These are phyloP conservation scores for Chamaenerion angustifolium DNA, from an alignment of 345 rosid species.

Conservation along the genomic window DNA sequence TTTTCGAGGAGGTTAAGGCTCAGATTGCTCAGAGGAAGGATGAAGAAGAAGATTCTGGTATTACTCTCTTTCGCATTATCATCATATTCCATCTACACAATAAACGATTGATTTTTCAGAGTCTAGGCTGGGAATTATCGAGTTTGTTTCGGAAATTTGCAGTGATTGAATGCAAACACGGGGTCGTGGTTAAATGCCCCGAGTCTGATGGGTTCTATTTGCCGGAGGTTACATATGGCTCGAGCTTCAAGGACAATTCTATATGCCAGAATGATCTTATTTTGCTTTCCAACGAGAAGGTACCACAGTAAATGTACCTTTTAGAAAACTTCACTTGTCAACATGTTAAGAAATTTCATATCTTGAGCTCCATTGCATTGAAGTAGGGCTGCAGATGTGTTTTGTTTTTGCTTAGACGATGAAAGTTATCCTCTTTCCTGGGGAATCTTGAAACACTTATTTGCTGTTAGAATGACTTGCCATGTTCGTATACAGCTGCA, in stretches of 20 bases:
- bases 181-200: slow-evolving; percentile 57
- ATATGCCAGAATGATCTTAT: slow-evolving; percentile 71
- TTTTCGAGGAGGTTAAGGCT: slow-evolving; percentile 90
- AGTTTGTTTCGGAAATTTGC: slow-evolving; percentile 9
- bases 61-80: background rate
- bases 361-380: no score
- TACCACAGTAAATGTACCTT: slow-evolving; percentile 8
- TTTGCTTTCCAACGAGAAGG: slow-evolving; percentile 70
- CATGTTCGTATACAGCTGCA: slow-evolving; percentile 37
- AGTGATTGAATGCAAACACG: slow-evolving; percentile 47
- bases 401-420: no score
- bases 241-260: slow-evolving; percentile 33
- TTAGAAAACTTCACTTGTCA: no score
- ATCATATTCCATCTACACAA: background rate
- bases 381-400: no score
- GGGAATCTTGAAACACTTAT: background rate
- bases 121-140: background rate
- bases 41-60: slow-evolving; percentile 52
- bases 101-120: background rate
- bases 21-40: slow-evolving; percentile 67
- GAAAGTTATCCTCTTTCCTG: background rate
- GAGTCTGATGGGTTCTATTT: slow-evolving; percentile 66
- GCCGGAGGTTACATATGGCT: slow-evolving; percentile 33
- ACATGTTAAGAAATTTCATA: no score
- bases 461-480: slow-evolving; percentile 1